Evolutionary conservation across 495 filamentous ascomycete genomes (phyloP), one percentile per base, ranked within the genome.

Genomic region (Tuber microsphaerosporum): DNA sequence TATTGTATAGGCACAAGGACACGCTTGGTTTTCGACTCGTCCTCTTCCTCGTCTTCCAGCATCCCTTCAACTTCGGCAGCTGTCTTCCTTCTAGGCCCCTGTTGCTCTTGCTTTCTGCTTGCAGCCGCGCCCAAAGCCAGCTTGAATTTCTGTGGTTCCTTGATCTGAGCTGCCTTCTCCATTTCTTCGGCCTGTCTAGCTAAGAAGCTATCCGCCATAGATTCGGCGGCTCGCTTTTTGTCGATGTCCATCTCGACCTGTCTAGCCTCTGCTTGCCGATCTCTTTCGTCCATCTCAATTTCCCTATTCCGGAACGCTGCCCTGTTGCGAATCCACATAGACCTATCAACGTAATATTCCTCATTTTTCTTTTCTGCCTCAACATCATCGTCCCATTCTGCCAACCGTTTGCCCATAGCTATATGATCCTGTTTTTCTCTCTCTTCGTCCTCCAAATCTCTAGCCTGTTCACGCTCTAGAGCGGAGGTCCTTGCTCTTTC

Each of bases 31-130:
- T 88, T 90, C 26, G 87, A 86, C 69, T 90, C 89, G n/a, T 86
- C 88, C 75, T 97, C 92, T 78, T 97, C 93, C 82, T 97, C 94
- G 83, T 97, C 94, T 84, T 98, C 95, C 73, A 99, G 86, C 26
- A 99, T 85, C 19, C 92, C 93, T 85, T 97, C 96, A 44, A 98
- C 92, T 84, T 97, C 96, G 73, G 94, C 94, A 61, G 94, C 90
- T 2, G 93, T 97, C 71, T 94, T 91, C 65, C 92, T 87, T 42
- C 88, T 86, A n/a, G 89, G 88, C 10, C 87, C 87, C 1, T 87
- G 85, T 42, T 91, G 89, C 76, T 91, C 89, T 46, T 92, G 90
- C 56, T 91, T 90, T 77, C 91, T 93, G 83, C 93, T 91, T 75
- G 91, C 89, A 0, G 94, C 94, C 6, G 93, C 92, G 73, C 94